Evolutionary conservation across 139 green algal species (phyloP).

Genomic region (Closterium sp.): DNA sequence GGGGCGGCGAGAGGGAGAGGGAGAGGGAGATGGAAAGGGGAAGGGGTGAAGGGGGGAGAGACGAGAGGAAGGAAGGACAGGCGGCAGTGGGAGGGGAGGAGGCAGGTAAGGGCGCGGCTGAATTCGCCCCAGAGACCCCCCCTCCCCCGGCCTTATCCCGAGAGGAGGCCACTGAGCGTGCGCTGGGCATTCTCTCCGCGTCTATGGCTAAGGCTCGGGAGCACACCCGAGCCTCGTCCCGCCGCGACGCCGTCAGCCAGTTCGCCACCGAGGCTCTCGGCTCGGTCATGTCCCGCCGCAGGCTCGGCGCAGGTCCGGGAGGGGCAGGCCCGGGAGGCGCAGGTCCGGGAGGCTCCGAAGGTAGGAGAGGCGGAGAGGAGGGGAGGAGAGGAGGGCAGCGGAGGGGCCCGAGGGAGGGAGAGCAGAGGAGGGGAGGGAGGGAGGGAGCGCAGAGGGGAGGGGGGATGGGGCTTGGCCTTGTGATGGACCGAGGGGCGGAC

Average conservation of each 20-base stretch:
- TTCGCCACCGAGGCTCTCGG: background rate
- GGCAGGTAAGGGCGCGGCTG: background rate
- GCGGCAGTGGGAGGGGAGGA: background rate
- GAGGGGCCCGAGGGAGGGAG: background rate
- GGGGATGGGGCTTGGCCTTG: background rate
- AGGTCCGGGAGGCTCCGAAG: background rate
- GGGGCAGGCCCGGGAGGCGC: too few relatives aligned
- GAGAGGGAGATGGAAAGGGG: background rate
- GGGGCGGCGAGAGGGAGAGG: background rate
- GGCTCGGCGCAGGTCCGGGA: background rate
- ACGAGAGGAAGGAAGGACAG: background rate
- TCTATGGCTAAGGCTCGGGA: background rate
- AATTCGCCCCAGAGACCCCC: background rate
- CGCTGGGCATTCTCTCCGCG: background rate
- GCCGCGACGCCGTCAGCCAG: background rate
- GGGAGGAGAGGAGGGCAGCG: background rate
- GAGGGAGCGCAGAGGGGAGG: background rate
- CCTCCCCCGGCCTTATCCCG: background rate
- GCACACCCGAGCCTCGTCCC: background rate
- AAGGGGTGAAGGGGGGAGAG: background rate
- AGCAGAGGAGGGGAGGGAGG: background rate
- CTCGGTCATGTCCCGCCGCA: background rate
- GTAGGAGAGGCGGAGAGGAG: too few relatives aligned
- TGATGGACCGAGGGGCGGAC: background rate
- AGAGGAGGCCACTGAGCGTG: background rate